phyloP scores from a whole-genome alignment of 129 eudicot species.

The Lonicera japonica region DNA sequence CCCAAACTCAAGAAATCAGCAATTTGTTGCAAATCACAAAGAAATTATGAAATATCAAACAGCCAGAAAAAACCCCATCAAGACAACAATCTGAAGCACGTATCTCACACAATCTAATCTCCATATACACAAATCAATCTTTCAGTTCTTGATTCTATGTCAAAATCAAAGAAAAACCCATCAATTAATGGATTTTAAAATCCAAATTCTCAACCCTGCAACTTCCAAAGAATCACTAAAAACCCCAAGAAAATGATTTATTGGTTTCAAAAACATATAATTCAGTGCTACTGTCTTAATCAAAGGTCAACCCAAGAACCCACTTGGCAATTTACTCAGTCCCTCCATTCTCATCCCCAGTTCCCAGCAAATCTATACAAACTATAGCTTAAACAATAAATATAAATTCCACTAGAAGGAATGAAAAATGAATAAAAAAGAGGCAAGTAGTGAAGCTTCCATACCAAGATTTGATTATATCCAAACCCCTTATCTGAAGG shows the following conservation, averaged over 20 bases:
- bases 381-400: not conserved
- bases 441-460: slow-evolving; percentile 17
- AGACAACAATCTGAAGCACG: not conserved
- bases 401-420: not conserved
- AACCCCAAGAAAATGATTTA: not conserved
- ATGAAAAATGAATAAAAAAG: not conserved
- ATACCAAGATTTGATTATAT: slow-evolving; percentile 11
- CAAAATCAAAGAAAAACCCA: not conserved
- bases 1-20: slow-evolving; percentile 2
- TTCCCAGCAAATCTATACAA: not conserved
- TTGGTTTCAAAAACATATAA: too few relatives aligned
- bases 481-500: not conserved
- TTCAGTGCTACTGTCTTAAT: not conserved
- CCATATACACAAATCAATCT: not conserved
- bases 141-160: too few relatives aligned
- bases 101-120: not conserved
- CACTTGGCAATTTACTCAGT: not conserved
- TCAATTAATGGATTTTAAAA: not conserved
- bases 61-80: not conserved
- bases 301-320: not conserved
- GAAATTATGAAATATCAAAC: slow-evolving; percentile 6
- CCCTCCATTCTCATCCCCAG: not conserved
- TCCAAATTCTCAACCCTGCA: too few relatives aligned
- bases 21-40: slow-evolving; percentile 2
- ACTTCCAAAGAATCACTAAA: not conserved